These are phyloP conservation scores for Vigna reflexopilosa DNA, from an alignment of 306 rosid species.

Conservation along the genomic window DNA sequence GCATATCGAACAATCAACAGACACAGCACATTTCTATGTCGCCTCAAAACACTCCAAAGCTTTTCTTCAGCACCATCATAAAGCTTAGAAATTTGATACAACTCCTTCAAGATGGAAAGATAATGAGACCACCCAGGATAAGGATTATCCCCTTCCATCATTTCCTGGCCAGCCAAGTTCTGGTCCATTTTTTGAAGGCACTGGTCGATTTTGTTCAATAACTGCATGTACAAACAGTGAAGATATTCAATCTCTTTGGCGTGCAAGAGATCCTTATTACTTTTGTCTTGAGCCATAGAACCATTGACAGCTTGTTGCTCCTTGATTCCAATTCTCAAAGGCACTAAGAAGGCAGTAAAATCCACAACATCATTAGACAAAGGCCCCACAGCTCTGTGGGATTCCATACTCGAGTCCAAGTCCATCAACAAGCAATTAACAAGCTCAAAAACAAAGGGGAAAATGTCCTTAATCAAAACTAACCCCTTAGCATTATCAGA, in stretches of 20 bases:
- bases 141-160: slow-evolving; percentile 46
- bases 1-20: slow-evolving; percentile 66
- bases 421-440: slow-evolving; percentile 59
- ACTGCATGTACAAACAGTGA: slow-evolving; percentile 43
- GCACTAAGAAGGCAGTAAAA: slow-evolving; percentile 62
- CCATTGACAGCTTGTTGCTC: slow-evolving; percentile 39
- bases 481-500: slow-evolving; percentile 43
- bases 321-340: slow-evolving; percentile 56
- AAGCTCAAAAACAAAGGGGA: slow-evolving; percentile 77
- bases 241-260: slow-evolving; percentile 65
- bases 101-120: slow-evolving; percentile 80
- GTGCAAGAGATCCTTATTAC: slow-evolving; percentile 43
- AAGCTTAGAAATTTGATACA: slow-evolving; percentile 63
- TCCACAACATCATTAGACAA: slow-evolving; percentile 61
- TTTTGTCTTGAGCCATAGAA: slow-evolving; percentile 23
- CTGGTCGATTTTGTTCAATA: slow-evolving; percentile 59
- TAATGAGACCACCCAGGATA: slow-evolving; percentile 78
- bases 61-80: slow-evolving; percentile 66
- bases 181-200: slow-evolving; percentile 67
- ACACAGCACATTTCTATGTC: slow-evolving; percentile 56
- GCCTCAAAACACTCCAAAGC: slow-evolving; percentile 62
- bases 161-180: slow-evolving; percentile 50
- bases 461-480: slow-evolving; percentile 61
- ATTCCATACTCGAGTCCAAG: slow-evolving; percentile 59
- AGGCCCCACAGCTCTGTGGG: slow-evolving; percentile 55